A percentile compares a stretch with the other conserved stretches of the same genome.
phyloP scores from a whole-genome alignment of 2,329 filamentous ascomycete species.

The Venturia oleaginea region DNA sequence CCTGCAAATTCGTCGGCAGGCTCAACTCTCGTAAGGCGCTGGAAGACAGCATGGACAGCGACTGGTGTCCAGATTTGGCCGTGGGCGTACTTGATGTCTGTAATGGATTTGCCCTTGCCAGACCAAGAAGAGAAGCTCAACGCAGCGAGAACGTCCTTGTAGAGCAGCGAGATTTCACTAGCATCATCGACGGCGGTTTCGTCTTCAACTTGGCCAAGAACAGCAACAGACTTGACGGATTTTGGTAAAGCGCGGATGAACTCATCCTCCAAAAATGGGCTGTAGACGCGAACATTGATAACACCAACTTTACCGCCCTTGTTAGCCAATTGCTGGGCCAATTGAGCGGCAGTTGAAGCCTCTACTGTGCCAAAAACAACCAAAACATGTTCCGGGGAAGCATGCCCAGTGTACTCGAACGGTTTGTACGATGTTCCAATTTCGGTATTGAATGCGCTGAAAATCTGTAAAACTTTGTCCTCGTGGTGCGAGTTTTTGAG shows the following conservation, averaged over 20 bases:
- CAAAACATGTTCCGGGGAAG: constrained; percentile 68
- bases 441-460: constrained; percentile 75
- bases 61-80: constrained; percentile 50
- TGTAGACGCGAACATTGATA: constrained; percentile 85
- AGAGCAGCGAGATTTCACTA: constrained; percentile 74
- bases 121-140: constrained; percentile 68
- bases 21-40: not conserved
- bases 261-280: constrained; percentile 89
- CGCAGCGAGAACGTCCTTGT: constrained; percentile 81
- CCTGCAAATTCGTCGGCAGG: constrained; percentile 2
- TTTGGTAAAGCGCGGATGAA: constrained; percentile 76
- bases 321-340: constrained; percentile 62
- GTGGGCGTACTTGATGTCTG: constrained; percentile 86
- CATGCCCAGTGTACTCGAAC: constrained; percentile 90
- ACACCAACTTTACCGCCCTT: constrained; percentile 74
- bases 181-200: constrained; percentile 64
- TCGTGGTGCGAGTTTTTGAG: constrained; percentile 63
- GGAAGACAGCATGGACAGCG: constrained; percentile 8
- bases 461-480: constrained; percentile 60
- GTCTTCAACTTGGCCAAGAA: constrained; percentile 80
- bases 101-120: constrained; percentile 48
- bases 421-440: constrained; percentile 86
- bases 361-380: constrained; percentile 92
- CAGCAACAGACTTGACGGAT: constrained; percentile 65
- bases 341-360: constrained; percentile 73